Evolutionary conservation across 2,329 filamentous ascomycete species (phyloP).

Genomic region (Acephala macrosclerotiorum): DNA sequence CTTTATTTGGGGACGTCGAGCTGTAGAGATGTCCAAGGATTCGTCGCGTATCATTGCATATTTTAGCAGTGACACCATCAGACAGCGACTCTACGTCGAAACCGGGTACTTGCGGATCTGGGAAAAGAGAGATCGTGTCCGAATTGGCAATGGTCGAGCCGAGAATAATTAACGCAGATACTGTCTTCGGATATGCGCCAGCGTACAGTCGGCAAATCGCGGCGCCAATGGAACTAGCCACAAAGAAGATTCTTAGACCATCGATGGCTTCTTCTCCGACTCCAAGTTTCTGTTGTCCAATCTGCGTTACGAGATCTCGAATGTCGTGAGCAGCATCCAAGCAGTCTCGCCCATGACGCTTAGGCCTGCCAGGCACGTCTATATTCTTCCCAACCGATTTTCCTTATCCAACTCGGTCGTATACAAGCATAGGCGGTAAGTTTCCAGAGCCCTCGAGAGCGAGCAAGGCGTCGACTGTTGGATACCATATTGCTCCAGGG

Average conservation of each 20-base stretch:
- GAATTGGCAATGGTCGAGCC: constrained; percentile 40
- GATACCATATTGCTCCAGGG: constrained; percentile 34
- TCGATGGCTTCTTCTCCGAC: constrained; percentile 4
- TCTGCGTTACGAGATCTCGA: constrained; percentile 31
- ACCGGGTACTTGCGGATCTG: constrained; percentile 33
- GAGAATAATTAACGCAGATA: constrained; percentile 38
- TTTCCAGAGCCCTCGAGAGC: constrained; percentile 25
- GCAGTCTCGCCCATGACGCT: constrained; percentile 37
- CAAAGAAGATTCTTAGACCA: constrained; percentile 31
- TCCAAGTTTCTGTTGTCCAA: constrained; percentile 19
- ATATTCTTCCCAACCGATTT: constrained; percentile 12
- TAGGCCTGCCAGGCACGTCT: constrained; percentile 33
- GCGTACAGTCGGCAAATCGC: constrained; percentile 42
- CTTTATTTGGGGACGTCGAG: constrained; percentile 27
- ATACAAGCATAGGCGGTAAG: constrained; percentile 40
- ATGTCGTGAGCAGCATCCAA: constrained; percentile 34
- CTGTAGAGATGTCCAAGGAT: constrained; percentile 26
- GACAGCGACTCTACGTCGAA: not conserved
- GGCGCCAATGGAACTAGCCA: constrained; percentile 40
- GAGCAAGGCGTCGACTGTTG: constrained; percentile 35
- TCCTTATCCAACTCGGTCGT: constrained; percentile 34
- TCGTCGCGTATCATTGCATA: constrained; percentile 11
- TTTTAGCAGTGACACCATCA: constrained; percentile 3
- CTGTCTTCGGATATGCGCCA: constrained; percentile 37
- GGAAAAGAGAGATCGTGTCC: constrained; percentile 36